A percentile compares a stretch with the other conserved stretches of the same genome.
phyloP scores from a whole-genome alignment of 306 rosid species.

The Prunus kanzakura region DNA sequence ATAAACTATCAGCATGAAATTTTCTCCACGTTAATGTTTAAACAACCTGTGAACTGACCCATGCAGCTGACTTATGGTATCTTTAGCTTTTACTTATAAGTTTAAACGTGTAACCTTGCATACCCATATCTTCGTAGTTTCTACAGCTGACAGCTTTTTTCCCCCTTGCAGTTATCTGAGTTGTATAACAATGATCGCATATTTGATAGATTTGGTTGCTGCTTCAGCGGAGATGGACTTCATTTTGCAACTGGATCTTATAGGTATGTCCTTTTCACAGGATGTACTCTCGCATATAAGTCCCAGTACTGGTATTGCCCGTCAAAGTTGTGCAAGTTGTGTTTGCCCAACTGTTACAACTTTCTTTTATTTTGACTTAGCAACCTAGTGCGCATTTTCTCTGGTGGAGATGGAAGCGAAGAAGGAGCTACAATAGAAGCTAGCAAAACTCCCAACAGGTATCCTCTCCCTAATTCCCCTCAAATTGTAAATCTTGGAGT shows the following conservation, averaged over 20 bases:
- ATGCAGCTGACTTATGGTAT: neutral
- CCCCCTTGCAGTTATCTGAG: conserved; percentile 48
- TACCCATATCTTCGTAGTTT: neutral
- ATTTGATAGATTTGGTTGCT: conserved; percentile 70
- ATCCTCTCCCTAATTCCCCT: conserved; percentile 4
- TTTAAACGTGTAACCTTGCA: neutral
- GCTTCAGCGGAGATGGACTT: conserved; percentile 57
- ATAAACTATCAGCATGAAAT: neutral
- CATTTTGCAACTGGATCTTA: conserved; percentile 71
- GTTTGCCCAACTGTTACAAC: conserved; percentile 15
- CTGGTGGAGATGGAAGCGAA: conserved; percentile 36
- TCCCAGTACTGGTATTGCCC: neutral
- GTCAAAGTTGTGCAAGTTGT: neutral
- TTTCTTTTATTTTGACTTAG: conserved; percentile 35
- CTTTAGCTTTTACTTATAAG: neutral
- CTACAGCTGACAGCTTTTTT: conserved; percentile 14
- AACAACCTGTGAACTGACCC: neutral
- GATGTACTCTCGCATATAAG: conserved; percentile 1
- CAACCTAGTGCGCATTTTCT: conserved; percentile 52
- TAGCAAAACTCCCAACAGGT: conserved; percentile 47
- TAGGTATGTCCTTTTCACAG: conserved; percentile 37
- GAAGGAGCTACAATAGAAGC: conserved; percentile 52
- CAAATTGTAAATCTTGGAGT: neutral
- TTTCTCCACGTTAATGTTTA: neutral
- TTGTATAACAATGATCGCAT: conserved; percentile 53